Percentiles rank a stretch among this genome's conserved stretches.
Evolutionary conservation across 2,329 filamentous ascomycete species (phyloP).

Genomic region (Aspergillaceae sp.): DNA sequence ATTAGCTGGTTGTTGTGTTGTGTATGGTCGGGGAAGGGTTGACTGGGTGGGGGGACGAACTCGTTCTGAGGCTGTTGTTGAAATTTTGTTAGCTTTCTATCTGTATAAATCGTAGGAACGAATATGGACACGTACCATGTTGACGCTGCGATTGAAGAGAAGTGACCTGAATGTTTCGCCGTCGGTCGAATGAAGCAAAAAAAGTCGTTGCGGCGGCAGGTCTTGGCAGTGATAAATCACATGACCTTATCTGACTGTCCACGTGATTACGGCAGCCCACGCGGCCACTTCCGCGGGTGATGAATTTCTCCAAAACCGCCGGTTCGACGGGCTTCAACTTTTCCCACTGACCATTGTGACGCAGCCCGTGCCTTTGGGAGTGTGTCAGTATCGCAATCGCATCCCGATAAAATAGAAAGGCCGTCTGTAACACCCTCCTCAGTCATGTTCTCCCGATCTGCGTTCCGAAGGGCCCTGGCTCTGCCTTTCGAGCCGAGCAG

Average conservation of each 20-base stretch:
- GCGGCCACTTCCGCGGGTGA: constrained; percentile 18
- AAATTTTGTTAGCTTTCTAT: background rate
- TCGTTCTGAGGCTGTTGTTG: constrained; percentile 34
- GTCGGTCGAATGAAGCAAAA: constrained; percentile 10
- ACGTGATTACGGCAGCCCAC: constrained; percentile 22
- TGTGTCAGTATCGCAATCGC: too few relatives aligned
- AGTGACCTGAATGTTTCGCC: too few relatives aligned
- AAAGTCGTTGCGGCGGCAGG: constrained; percentile 8
- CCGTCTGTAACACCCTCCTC: background rate
- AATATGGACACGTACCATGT: constrained; percentile 21
- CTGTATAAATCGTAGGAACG: background rate
- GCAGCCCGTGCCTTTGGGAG: too few relatives aligned
- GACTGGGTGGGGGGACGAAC: constrained; percentile 23
- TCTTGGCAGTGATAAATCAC: constrained; percentile 12
- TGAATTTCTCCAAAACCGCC: constrained; percentile 25
- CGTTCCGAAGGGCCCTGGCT: constrained; percentile 21
- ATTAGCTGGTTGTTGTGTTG: background rate
- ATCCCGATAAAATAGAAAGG: too few relatives aligned
- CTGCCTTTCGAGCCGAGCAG: constrained; percentile 18
- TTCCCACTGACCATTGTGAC: background rate
- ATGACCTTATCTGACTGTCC: constrained; percentile 6
- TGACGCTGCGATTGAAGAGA: constrained; percentile 14
- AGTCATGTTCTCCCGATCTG: constrained; percentile 31
- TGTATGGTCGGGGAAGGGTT: background rate
- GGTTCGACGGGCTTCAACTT: constrained; percentile 3